Base-by-base conservation (phyloP, 2,329 filamentous ascomycete species). In the Talaromyces amestolkiae region DNA sequence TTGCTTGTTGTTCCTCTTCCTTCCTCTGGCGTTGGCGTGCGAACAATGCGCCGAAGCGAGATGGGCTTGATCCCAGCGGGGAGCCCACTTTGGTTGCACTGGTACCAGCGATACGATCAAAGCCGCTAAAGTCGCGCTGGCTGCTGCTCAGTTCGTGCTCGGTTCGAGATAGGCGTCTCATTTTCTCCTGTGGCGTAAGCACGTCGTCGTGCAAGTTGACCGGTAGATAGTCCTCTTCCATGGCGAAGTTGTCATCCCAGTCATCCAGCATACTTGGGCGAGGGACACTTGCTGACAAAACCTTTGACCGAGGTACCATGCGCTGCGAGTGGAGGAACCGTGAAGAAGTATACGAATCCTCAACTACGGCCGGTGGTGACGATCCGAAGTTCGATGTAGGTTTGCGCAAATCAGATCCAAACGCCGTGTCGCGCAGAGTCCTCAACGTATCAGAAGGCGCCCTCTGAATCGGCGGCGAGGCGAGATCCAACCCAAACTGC, bases 191-290 rank as follows among this genome's bases (percentile, higher is more conserved):
- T 0, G 86, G 86, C 0, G 85, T 87, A 39, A 89, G 81, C 15
- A 89, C 81, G 71, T 89, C 82, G 69, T 89, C 87, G 68, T 87
- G 86, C 54, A 89, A 76, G 64, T 83, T 86, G 33, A 84, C 90
- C 0, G 94, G 95, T 10, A 98, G 83, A 72, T 95, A 91, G 72
- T 96, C 93, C 73, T 96, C 93, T 76, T 96, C 92, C 71, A 95
- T 94, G 35, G 89, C 86, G 72, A 96, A 95, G 64, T 84, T 82
- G 45, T 79, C 78, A 73, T 88, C 78, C 82, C 86, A 87, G 61
- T 88, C 86, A 69, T 87, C 85, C 19, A 83, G 76, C 22, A 77
- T 80, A 9, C 80, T 77, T 1, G 80, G 79, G 66, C 76, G 84
- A 74, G 77, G 87, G 75, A 89, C 79, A 73, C 86, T 89, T 4